Base-by-base conservation (phyloP, 2,329 filamentous ascomycete genomes). In the Nemania sp. region DNA sequence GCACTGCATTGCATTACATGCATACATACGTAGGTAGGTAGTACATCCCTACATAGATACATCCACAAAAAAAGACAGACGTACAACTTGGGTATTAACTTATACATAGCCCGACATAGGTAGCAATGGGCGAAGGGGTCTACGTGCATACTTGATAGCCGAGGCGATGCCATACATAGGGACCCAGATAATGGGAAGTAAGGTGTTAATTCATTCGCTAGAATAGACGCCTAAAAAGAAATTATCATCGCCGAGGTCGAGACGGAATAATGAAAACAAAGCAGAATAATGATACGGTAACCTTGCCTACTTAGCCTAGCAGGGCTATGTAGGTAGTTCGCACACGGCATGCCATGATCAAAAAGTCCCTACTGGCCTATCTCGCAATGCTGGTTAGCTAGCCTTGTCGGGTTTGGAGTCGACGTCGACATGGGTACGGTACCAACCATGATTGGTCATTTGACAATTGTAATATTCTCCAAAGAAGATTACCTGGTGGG, bases 381-480 rank as follows among this genome's bases (percentile, higher is more conserved):
- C 35, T 51, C 22, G 35, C 63, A 35, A 43, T 41, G 35, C 59
- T 53, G 22, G 20, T 32, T 35, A 63, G 65, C 52, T 35, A 63
- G 65, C 60, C 54, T 57, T 67, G 51, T 45, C 49, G 18, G 54
- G 52, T 65, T n/a, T 56, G 66, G 66, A 45, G 60, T 64, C 27
- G 35, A 52, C 26, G n/a, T 32, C 6, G 45, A 57, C 65, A 64
- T 56, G 49, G 65, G 32, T 47, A 5, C 18, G 22, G 6, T 8
- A 22, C 13, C 56, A 35, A 5, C 10, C 26, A 26, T 49, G 2
- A 65, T 68, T 68, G 66, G 66, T 56, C 47, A 35, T 45, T 26
- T 45, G 35, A 20, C 47, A 62, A 65, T 43, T 68, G 43, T 41
- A 58, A 64, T 51, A 32, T 60, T 60, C 24, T 20, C 20, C 41